Percentiles rank a stretch among this genome's conserved stretches.
phyloP scores from a whole-genome alignment of 768 basidiomycete species.

The Calocybe gangraenosa region DNA sequence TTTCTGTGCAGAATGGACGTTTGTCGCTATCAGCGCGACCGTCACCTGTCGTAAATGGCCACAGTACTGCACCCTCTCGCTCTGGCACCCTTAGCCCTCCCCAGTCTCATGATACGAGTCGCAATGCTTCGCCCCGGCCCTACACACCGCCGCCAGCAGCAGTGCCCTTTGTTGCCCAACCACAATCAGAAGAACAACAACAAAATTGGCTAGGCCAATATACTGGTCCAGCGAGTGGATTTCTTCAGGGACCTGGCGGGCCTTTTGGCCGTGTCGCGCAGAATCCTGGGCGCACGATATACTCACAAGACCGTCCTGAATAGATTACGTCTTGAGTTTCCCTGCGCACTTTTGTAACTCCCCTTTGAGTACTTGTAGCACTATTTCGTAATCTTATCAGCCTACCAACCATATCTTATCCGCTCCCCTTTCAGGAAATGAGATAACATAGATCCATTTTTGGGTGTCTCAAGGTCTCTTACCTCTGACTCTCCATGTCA shows the following conservation, averaged over 20 bases:
- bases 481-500: slow-evolving; percentile 7
- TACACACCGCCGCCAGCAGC: slow-evolving; percentile 12
- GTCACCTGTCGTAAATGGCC: slow-evolving; percentile 21
- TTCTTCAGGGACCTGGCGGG: slow-evolving; percentile 38
- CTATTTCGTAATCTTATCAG: slow-evolving; percentile 17
- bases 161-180: slow-evolving; percentile 13
- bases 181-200: slow-evolving; percentile 14
- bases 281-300: slow-evolving; percentile 61
- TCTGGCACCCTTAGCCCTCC: slow-evolving; percentile 21
- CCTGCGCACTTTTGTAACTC: neutral
- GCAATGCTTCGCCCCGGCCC: slow-evolving; percentile 15
- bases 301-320: slow-evolving; percentile 38
- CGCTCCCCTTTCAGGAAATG: slow-evolving; percentile 1
- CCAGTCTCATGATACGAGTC: slow-evolving; percentile 15
- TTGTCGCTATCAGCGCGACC: slow-evolving; percentile 19
- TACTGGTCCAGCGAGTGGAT: slow-evolving; percentile 48
- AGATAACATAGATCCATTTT: neutral
- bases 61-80: slow-evolving; percentile 15
- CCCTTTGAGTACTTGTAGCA: slow-evolving; percentile 8
- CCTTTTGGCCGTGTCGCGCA: slow-evolving; percentile 37
- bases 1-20: slow-evolving; percentile 12
- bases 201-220: slow-evolving; percentile 31
- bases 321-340: slow-evolving; percentile 5
- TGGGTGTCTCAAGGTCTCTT: too few relatives aligned
- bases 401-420: slow-evolving; percentile 13